Conservation (phyloP, 129 eudicot genomes). For the Glebionis coronaria region DNA sequence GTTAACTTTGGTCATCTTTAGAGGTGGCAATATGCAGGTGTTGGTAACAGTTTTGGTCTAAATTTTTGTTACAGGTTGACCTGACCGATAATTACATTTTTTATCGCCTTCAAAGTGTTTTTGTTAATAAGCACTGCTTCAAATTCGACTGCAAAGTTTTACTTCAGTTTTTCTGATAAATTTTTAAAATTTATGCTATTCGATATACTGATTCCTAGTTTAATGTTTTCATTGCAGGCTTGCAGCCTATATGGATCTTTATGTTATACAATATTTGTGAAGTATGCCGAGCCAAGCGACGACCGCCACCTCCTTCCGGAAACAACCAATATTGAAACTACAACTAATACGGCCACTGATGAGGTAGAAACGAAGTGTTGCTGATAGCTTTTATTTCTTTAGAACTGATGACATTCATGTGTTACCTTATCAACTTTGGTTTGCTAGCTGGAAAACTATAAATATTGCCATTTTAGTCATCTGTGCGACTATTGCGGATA, state of each 20-base stretch:
- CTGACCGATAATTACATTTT: neutral
- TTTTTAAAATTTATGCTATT: neutral
- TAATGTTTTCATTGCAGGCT: constrained; percentile 46
- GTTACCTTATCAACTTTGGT: neutral
- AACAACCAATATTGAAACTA: constrained; percentile 22
- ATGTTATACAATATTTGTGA: constrained; percentile 96
- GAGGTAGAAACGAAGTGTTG: constrained; percentile 6
- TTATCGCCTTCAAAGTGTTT: neutral
- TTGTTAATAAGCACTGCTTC: neutral
- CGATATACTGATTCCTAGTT: neutral
- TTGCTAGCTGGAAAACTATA: neutral
- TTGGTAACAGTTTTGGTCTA: neutral
- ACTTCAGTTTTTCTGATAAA: neutral
- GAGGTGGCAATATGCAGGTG: no score
- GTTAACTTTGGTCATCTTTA: neutral
- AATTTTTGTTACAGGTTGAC: neutral
- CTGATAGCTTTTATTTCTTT: neutral
- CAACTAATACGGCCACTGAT: constrained; percentile 17
- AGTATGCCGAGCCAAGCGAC: constrained; percentile 72
- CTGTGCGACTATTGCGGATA: neutral
- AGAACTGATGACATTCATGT: neutral
- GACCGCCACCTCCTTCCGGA: constrained; percentile 30
- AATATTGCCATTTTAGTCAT: neutral
- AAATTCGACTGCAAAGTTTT: neutral
- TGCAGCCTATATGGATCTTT: constrained; percentile 94